A percentile compares a stretch with the other conserved stretches of the same genome.
These are phyloP conservation scores for Gynochthodes officinalis DNA, from an alignment of 257 asterid species.

Conservation along the genomic window DNA sequence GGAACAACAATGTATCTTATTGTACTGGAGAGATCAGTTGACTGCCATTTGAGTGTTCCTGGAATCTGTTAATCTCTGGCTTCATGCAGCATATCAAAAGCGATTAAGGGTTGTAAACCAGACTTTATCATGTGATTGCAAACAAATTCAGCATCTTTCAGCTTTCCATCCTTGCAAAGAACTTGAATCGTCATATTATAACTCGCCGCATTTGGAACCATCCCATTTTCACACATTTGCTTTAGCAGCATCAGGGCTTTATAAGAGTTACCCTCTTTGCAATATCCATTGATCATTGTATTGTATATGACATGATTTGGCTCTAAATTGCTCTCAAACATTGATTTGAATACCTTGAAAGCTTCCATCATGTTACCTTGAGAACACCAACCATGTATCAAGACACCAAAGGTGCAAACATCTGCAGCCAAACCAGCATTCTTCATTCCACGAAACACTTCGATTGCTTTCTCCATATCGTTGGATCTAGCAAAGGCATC, in stretches of 20 bases:
- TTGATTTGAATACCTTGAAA: constrained; percentile 50
- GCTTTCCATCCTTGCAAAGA: constrained; percentile 52
- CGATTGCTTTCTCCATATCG: constrained; percentile 64
- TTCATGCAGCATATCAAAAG: constrained; percentile 25
- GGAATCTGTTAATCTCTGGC: constrained; percentile 2
- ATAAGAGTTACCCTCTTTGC: constrained; percentile 64
- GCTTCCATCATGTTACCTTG: constrained; percentile 79
- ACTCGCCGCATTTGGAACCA: constrained; percentile 67
- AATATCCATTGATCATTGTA: constrained; percentile 65
- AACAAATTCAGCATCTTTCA: constrained; percentile 46
- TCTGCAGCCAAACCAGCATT: constrained; percentile 45
- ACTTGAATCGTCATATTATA: constrained; percentile 53
- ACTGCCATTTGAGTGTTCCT: neutral
- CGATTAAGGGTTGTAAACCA: constrained; percentile 42
- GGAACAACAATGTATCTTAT: neutral
- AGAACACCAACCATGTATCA: constrained; percentile 68
- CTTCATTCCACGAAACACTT: constrained; percentile 50
- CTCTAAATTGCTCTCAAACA: constrained; percentile 41
- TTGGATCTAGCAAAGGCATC: constrained; percentile 55
- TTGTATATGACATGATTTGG: constrained; percentile 65
- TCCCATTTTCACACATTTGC: constrained; percentile 56
- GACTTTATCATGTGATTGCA: constrained; percentile 48
- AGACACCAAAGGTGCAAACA: constrained; percentile 59
- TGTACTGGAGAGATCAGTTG: neutral
- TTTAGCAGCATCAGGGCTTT: constrained; percentile 52